A percentile compares a stretch with the other conserved stretches of the same genome.
These are phyloP conservation scores for Cercophora samala DNA, from an alignment of 495 filamentous ascomycete species.

Conservation along the genomic window DNA sequence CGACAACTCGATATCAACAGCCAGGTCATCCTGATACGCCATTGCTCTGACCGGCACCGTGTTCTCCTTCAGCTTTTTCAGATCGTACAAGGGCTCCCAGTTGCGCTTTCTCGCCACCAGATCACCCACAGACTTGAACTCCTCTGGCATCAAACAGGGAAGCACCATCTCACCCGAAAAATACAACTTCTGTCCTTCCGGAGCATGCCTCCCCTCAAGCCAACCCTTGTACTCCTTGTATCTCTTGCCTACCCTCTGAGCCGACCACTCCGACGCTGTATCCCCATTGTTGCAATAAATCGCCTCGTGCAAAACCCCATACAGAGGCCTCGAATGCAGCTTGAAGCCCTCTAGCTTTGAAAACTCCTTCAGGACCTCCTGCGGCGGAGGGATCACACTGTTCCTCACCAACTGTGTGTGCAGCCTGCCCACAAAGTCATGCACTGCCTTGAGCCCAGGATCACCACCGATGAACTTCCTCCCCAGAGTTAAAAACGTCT, in stretches of 20 bases:
- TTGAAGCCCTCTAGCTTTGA: conserved; percentile 14
- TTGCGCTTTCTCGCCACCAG: conserved; percentile 55
- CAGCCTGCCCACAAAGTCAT: conserved; percentile 51
- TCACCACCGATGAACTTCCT: conserved; percentile 65
- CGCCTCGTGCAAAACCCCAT: conserved; percentile 28
- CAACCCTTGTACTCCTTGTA: conserved; percentile 37
- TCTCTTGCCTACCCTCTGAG: conserved; percentile 35
- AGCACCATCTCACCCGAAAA: conserved; percentile 92
- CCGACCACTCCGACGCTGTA: conserved; percentile 39
- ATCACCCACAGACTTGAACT: conserved; percentile 47
- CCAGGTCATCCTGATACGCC: conserved; percentile 84
- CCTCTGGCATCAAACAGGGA: conserved; percentile 53
- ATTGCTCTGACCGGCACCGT: conserved; percentile 76
- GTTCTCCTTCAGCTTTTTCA: conserved; percentile 63
- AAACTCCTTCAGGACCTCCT: conserved; percentile 60
- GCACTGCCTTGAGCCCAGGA: conserved; percentile 59
- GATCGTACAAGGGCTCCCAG: conserved; percentile 74
- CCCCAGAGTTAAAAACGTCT: conserved; percentile 71
- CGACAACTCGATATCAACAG: conserved; percentile 70
- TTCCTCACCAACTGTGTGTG: conserved; percentile 46
- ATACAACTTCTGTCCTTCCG: conserved; percentile 52
- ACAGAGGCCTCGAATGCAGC: conserved; percentile 26
- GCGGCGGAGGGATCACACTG: conserved; percentile 37
- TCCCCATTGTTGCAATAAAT: conserved; percentile 24
- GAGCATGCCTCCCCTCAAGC: conserved; percentile 35